phyloP scores from a whole-genome alignment of 768 basidiomycete species.

The Cubamyces sp. region DNA sequence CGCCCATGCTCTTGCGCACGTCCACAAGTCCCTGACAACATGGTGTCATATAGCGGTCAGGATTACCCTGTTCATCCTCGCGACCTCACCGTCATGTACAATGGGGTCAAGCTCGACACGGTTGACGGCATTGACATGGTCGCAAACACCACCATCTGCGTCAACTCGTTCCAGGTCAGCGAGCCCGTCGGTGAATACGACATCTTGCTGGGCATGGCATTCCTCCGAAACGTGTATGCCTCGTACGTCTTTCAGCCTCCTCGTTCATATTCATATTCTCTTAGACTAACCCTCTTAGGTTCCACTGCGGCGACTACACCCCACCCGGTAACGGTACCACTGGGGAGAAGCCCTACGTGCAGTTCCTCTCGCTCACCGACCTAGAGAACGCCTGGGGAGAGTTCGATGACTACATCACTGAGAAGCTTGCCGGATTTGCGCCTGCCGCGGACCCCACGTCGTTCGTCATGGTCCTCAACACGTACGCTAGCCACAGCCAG shows the following conservation, averaged over 20 bases:
- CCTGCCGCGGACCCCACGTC: conserved; percentile 1
- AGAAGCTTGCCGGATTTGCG: background rate
- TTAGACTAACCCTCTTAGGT: conserved; percentile 7
- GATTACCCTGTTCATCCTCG: conserved; percentile 39
- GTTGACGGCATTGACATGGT: conserved; percentile 1
- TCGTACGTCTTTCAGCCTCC: conserved; percentile 26
- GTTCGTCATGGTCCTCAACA: background rate
- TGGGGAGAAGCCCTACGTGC: conserved; percentile 33
- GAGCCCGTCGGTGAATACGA: conserved; percentile 39
- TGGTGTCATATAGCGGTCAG: conserved; percentile 42
- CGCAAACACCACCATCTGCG: conserved; percentile 32
- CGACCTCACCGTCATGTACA: conserved; percentile 29
- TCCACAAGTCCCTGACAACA: background rate
- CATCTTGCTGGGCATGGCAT: conserved; percentile 37
- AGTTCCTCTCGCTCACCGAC: conserved; percentile 33
- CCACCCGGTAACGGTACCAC: conserved; percentile 23
- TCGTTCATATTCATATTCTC: background rate
- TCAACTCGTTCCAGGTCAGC: conserved; percentile 51
- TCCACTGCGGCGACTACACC: conserved; percentile 31
- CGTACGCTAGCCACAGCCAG: background rate
- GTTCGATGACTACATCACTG: conserved; percentile 20
- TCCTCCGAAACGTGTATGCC: conserved; percentile 40
- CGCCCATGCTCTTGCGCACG: background rate
- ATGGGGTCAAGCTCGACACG: background rate
- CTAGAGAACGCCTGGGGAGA: conserved; percentile 29